Evolutionary conservation across 2,329 filamentous ascomycete genomes (phyloP).

Genomic region (Emergomyces pasteurianus): DNA sequence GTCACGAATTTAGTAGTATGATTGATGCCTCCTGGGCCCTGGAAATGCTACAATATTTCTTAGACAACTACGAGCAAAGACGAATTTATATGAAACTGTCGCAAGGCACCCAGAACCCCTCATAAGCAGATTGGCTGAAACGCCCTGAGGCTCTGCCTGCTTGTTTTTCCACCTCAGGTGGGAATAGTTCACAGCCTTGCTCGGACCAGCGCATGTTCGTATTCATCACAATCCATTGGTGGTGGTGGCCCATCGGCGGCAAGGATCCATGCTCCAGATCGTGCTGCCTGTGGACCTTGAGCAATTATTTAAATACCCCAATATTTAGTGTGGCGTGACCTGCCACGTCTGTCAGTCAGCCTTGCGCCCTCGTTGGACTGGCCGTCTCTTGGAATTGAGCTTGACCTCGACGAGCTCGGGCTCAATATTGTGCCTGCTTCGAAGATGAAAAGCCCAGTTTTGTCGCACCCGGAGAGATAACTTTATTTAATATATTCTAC

Average conservation of each 20-base stretch:
- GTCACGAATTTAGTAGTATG: background rate
- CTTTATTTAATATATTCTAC: background rate
- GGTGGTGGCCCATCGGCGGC: background rate
- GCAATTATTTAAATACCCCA: background rate
- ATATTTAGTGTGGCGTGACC: background rate
- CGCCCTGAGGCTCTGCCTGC: background rate
- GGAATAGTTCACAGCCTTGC: background rate
- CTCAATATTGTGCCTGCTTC: background rate
- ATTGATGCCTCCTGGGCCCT: too few species aligned
- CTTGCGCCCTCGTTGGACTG: background rate
- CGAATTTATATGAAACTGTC: background rate
- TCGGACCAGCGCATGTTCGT: background rate
- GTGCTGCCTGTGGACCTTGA: background rate
- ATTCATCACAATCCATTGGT: background rate
- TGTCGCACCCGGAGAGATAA: background rate
- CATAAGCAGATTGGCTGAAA: background rate
- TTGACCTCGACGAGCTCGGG: background rate
- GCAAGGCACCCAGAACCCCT: background rate
- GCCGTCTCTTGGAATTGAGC: background rate
- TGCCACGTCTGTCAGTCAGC: slow-evolving; percentile 3
- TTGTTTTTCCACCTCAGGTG: background rate
- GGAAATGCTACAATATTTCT: background rate
- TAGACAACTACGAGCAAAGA: background rate
- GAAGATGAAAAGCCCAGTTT: background rate
- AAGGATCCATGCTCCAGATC: background rate